A percentile compares a stretch with the other conserved stretches of the same genome.
phyloP scores from a whole-genome alignment of 2,329 filamentous ascomycete species.

The Aspergillus fumigatus region DNA sequence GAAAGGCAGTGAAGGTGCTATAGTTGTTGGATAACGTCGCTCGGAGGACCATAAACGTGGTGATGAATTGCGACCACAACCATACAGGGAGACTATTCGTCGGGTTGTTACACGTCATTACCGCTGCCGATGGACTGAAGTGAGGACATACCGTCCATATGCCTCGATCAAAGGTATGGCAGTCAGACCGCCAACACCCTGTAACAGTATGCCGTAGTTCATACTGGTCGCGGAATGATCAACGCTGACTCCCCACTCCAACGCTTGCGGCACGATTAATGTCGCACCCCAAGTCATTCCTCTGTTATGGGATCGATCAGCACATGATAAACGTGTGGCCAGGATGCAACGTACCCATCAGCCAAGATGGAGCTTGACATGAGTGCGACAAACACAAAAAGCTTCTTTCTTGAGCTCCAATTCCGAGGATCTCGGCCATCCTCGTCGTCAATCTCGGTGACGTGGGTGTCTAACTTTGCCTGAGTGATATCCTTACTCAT shows the following conservation, averaged over 20 bases:
- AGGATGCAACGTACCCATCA: slow-evolving; percentile 25
- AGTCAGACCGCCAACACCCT: slow-evolving; percentile 36
- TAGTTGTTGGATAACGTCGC: slow-evolving; percentile 37
- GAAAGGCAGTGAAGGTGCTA: slow-evolving; percentile 37
- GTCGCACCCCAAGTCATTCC: slow-evolving; percentile 41
- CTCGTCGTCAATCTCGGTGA: neutral
- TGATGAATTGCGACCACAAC: slow-evolving; percentile 39
- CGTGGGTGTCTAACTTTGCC: too few relatives aligned
- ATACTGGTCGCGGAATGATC: slow-evolving; percentile 34
- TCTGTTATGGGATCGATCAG: slow-evolving; percentile 8
- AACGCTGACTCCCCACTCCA: slow-evolving; percentile 31
- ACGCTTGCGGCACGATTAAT: slow-evolving; percentile 34
- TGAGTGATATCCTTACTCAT: too few relatives aligned
- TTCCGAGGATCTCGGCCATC: slow-evolving; percentile 23
- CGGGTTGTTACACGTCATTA: too few relatives aligned
- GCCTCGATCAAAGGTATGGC: slow-evolving; percentile 37
- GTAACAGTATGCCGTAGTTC: slow-evolving; percentile 38
- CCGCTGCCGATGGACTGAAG: too few relatives aligned
- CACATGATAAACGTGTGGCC: neutral
- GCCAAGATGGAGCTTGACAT: slow-evolving; percentile 34
- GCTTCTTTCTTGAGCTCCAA: slow-evolving; percentile 27
- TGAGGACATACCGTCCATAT: slow-evolving; percentile 34
- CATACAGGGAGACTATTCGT: slow-evolving; percentile 35
- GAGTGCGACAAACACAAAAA: slow-evolving; percentile 29
- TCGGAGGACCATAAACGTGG: slow-evolving; percentile 37